Percentiles rank a stretch among this genome's conserved stretches.
These are phyloP conservation scores for Synchytrium microbalum DNA, from an alignment of 371 early-diverging fungal species.

Conservation along the genomic window DNA sequence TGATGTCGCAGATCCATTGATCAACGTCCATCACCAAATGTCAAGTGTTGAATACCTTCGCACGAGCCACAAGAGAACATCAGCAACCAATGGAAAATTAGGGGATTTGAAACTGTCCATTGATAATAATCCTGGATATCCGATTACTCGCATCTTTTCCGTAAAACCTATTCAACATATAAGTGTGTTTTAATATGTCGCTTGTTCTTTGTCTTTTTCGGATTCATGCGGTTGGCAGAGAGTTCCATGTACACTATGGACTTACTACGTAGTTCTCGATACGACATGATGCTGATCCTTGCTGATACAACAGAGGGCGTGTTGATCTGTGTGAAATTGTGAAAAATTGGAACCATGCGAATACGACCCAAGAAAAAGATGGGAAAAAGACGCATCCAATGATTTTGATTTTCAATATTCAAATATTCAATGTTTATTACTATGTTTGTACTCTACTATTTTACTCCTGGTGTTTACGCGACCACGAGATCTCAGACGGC, in stretches of 20 bases:
- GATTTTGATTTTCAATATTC: no score
- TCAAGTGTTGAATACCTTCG: conserved; percentile 25
- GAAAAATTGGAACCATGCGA: no score
- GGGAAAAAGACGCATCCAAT: no score
- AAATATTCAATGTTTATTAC: no score
- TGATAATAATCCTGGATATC: conserved; percentile 37
- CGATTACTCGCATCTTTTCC: conserved; percentile 39
- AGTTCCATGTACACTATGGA: background rate
- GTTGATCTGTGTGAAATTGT: no score
- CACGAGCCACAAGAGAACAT: conserved; percentile 41
- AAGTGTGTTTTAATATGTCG: background rate
- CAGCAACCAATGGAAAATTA: conserved; percentile 37
- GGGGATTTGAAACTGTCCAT: conserved; percentile 40
- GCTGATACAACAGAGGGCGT: no score
- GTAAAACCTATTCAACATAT: conserved; percentile 25
- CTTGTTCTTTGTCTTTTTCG: background rate
- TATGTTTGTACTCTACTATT: no score
- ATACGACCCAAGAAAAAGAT: no score
- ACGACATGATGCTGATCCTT: conserved; percentile 1
- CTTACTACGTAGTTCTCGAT: background rate
- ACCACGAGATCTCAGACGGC: no score
- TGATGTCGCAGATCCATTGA: no score
- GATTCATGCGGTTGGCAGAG: background rate
- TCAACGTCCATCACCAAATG: no score
- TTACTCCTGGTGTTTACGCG: no score